These are phyloP conservation scores for Backusella liffmaniae DNA, from an alignment of 192 early-diverging fungal species.

Conservation along the genomic window DNA sequence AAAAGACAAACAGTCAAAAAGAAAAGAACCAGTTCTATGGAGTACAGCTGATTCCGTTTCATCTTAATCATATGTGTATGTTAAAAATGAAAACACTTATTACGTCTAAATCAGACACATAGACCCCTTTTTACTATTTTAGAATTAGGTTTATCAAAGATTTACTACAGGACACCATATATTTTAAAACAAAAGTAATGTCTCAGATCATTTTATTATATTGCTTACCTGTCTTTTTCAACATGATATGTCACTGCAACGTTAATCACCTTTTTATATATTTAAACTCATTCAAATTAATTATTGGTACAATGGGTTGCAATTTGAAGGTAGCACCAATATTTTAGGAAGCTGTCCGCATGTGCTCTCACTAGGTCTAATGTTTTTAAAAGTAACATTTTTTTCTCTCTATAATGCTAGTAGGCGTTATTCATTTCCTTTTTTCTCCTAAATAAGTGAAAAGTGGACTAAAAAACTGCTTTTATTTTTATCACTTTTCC, in stretches of 20 bases:
- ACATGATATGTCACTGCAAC: background rate
- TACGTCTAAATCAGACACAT: too few relatives aligned
- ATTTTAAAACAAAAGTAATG: background rate
- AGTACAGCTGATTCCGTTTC: conserved; percentile 36
- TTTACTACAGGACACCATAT: too few relatives aligned
- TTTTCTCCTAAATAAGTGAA: background rate
- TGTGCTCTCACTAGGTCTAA: background rate
- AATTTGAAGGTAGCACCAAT: background rate
- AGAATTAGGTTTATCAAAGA: too few relatives aligned
- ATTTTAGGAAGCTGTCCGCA: conserved; percentile 8
- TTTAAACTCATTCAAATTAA: conserved; percentile 8
- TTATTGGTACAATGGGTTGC: conserved; percentile 9
- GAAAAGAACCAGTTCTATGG: conserved; percentile 32
- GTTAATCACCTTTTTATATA: background rate
- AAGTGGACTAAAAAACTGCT: background rate
- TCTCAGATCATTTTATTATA: background rate
- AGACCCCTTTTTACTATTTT: too few relatives aligned
- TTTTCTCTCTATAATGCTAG: background rate
- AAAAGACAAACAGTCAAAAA: conserved; percentile 49
- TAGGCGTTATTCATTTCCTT: conserved; percentile 10
- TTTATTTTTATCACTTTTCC: background rate
- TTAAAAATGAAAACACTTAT: too few relatives aligned
- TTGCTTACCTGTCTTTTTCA: background rate
- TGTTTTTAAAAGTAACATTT: conserved; percentile 4
- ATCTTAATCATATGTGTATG: too few relatives aligned